Conservation (phyloP, 2,329 filamentous ascomycete species). For the Elsinoe necatrix region DNA sequence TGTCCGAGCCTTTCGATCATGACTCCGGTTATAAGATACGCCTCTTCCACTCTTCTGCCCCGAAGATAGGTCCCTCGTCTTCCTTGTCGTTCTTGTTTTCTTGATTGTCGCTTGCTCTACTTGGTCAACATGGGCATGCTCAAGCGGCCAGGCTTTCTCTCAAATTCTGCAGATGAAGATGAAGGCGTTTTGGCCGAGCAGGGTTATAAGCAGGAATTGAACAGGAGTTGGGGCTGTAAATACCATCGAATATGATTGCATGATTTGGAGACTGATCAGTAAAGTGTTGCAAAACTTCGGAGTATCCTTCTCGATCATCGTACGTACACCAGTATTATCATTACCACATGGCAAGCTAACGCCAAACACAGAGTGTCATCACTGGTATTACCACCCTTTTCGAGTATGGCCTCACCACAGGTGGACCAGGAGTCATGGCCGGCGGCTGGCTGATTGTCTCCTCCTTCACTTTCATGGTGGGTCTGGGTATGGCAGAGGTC, state of each 20-base stretch:
- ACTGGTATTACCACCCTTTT: constrained; percentile 53
- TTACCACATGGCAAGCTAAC: not conserved
- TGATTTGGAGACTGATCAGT: not conserved
- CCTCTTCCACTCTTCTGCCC: not conserved
- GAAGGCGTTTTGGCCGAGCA: constrained; percentile 47
- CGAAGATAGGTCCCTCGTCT: not conserved
- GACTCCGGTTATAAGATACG: constrained; percentile 1
- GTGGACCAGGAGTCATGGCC: constrained; percentile 49
- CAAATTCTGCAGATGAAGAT: constrained; percentile 29
- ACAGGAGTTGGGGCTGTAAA: constrained; percentile 42
- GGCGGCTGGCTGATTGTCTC: constrained; percentile 49
- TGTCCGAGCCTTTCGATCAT: not conserved
- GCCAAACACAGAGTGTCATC: constrained; percentile 42
- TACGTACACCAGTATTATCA: constrained; percentile 25
- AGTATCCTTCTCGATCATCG: constrained; percentile 54
- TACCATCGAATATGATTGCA: constrained; percentile 18
- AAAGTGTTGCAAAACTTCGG: constrained; percentile 51
- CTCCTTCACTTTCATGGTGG: constrained; percentile 49
- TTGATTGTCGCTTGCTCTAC: not conserved
- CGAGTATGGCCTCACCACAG: constrained; percentile 46
- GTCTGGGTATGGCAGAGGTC: constrained; percentile 51
- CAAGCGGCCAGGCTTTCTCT: not conserved
- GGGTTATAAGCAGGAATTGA: constrained; percentile 53
- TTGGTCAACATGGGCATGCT: not conserved
- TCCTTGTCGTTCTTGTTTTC: not conserved